Evolutionary conservation across 2,329 filamentous ascomycete species (phyloP).

Genomic region (Alternaria dauci): DNA sequence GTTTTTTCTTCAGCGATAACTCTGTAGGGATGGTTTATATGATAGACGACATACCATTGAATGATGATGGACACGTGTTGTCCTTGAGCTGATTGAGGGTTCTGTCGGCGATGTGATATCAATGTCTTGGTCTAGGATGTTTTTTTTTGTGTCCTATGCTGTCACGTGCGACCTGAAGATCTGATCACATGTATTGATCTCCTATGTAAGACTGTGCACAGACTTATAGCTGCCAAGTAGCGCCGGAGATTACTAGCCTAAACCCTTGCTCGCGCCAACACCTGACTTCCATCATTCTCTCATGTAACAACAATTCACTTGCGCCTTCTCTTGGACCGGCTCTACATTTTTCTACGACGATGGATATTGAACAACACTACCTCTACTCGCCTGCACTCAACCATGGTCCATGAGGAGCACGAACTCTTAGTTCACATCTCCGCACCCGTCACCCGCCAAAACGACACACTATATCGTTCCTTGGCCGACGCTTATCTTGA

Average conservation of each 20-base stretch:
- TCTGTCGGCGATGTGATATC: accelerated
- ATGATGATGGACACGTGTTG: conserved; percentile 12
- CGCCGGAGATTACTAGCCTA: not conserved
- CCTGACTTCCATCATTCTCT: not conserved
- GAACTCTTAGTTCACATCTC: conserved; percentile 58
- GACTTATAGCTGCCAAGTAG: not conserved
- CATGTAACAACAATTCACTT: not conserved
- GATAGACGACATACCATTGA: conserved; percentile 31
- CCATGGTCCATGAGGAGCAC: conserved; percentile 52
- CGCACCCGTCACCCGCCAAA: conserved; percentile 51
- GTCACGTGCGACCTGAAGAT: not conserved
- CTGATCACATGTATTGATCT: not conserved
- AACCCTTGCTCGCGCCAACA: not conserved
- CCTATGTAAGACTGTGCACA: not conserved
- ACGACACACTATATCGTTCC: conserved; percentile 53
- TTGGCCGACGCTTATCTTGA: conserved; percentile 53
- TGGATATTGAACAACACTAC: conserved; percentile 13
- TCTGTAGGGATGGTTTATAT: conserved; percentile 30
- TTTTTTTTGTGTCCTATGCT: not conserved
- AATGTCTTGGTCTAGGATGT: not conserved
- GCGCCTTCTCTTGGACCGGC: conserved; percentile 3
- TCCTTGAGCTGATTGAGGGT: not conserved
- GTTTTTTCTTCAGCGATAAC: conserved; percentile 28
- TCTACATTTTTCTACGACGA: conserved; percentile 8
- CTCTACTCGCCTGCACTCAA: conserved; percentile 10